These are phyloP conservation scores for Globisporangium polare DNA, from an alignment of 352 stramenopile species.

Conservation along the genomic window DNA sequence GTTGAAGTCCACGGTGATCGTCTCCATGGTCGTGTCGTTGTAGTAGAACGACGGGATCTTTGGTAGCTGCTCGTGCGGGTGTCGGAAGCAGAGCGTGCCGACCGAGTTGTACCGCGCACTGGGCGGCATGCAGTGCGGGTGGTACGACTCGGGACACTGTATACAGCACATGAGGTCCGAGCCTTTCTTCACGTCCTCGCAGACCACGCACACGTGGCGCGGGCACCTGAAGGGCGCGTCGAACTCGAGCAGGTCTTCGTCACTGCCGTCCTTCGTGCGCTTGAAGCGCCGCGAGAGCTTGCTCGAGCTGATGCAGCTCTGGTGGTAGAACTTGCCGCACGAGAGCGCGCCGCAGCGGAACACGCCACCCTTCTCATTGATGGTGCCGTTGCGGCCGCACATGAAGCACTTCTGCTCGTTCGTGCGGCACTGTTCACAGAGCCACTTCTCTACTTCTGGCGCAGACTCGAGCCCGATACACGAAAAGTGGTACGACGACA, in stretches of 20 bases:
- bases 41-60: constrained; percentile 76
- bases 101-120: constrained; percentile 91
- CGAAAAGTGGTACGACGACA: constrained; percentile 90
- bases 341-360: constrained; percentile 58
- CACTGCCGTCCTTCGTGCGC: constrained; percentile 19
- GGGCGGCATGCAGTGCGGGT: constrained; percentile 91
- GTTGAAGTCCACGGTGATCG: constrained; percentile 73
- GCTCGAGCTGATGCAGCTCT: constrained; percentile 63
- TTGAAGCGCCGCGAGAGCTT: constrained; percentile 57
- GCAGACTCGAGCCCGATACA: constrained; percentile 82
- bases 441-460: constrained; percentile 76
- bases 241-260: constrained; percentile 53
- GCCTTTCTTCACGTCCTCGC: constrained; percentile 69
- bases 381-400: constrained; percentile 86
- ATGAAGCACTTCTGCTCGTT: constrained; percentile 87
- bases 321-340: constrained; percentile 87
- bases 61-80: constrained; percentile 69
- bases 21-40: constrained; percentile 53
- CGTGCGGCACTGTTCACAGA: constrained; percentile 89
- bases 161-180: constrained; percentile 89
- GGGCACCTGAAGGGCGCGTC: constrained; percentile 87
- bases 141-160: constrained; percentile 90
- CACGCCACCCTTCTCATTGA: constrained; percentile 82
- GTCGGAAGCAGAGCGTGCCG: constrained; percentile 88
- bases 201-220: constrained; percentile 81